Evolutionary conservation across 257 asterid species (phyloP).

Genomic region (Solanum corneliomulleri): DNA sequence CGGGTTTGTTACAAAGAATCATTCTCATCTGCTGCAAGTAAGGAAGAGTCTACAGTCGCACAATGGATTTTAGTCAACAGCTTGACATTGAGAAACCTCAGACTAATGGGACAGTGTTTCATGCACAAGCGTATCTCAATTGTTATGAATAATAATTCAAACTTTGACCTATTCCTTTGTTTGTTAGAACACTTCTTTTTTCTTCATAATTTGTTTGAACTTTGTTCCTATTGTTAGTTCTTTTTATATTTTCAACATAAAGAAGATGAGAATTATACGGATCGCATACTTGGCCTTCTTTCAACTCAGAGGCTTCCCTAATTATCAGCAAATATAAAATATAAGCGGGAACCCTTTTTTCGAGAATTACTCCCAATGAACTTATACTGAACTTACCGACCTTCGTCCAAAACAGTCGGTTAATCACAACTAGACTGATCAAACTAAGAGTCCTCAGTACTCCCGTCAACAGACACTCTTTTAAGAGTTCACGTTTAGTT

Average conservation of each 20-base stretch:
- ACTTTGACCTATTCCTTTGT: neutral
- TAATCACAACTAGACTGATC: neutral
- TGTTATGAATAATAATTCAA: neutral
- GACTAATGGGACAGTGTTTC: neutral
- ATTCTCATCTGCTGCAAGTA: neutral
- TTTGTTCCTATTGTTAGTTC: neutral
- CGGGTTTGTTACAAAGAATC: neutral
- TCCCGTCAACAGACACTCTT: neutral
- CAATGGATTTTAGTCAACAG: neutral
- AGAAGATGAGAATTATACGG: neutral
- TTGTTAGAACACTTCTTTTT: neutral
- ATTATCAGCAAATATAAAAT: neutral
- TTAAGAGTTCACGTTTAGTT: neutral
- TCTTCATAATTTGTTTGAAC: neutral
- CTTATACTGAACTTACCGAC: neutral
- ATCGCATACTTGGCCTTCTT: neutral
- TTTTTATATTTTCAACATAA: neutral
- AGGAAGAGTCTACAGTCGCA: neutral
- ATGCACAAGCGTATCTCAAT: neutral
- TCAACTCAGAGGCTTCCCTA: neutral
- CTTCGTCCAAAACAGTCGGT: neutral
- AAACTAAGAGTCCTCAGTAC: neutral
- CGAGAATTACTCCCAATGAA: neutral
- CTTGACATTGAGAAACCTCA: neutral
- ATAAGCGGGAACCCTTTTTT: neutral